Percentiles rank a stretch among this genome's conserved stretches.
These are phyloP conservation scores for Candolleomyces eurysporus DNA, from an alignment of 768 basidiomycete genomes.

Conservation along the genomic window DNA sequence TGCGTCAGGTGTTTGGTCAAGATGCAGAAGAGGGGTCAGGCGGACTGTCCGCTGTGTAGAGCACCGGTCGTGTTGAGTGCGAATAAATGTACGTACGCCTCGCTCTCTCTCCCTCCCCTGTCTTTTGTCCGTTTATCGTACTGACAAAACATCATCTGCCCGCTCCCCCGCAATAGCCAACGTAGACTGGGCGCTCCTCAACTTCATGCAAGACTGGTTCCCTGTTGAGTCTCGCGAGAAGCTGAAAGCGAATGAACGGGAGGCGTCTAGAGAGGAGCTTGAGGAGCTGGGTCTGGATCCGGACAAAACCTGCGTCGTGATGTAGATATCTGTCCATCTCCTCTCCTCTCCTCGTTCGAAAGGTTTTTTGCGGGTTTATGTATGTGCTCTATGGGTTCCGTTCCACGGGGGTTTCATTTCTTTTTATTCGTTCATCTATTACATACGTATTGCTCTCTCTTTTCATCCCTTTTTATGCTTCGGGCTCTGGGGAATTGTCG, in stretches of 20 bases:
- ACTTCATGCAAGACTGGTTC: constrained; percentile 94
- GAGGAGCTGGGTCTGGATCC: constrained; percentile 62
- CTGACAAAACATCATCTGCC: neutral
- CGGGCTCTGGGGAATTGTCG: too few species aligned
- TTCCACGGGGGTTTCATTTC: neutral
- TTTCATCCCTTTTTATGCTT: neutral
- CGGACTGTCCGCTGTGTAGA: constrained; percentile 83
- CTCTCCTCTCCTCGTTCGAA: neutral
- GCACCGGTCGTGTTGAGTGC: constrained; percentile 75
- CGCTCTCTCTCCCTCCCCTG: neutral
- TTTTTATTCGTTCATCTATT: neutral
- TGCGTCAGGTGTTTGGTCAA: constrained; percentile 83
- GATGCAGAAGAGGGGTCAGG: constrained; percentile 80
- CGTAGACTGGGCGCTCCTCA: constrained; percentile 74
- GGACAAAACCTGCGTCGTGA: constrained; percentile 38
- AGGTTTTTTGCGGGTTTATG: neutral
- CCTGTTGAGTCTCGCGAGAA: constrained; percentile 79
- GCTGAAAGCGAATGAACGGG: constrained; percentile 68
- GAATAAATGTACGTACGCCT: constrained; percentile 65
- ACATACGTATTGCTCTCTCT: neutral
- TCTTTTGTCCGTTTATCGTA: constrained; percentile 1
- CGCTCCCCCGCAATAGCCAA: constrained; percentile 46
- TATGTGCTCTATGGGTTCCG: neutral
- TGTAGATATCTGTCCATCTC: constrained; percentile 23
- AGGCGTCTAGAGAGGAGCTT: constrained; percentile 68